Percentiles rank a stretch among this genome's conserved stretches.
phyloP scores from a whole-genome alignment of 345 rosid species.

The Eutrema heterophyllum region DNA sequence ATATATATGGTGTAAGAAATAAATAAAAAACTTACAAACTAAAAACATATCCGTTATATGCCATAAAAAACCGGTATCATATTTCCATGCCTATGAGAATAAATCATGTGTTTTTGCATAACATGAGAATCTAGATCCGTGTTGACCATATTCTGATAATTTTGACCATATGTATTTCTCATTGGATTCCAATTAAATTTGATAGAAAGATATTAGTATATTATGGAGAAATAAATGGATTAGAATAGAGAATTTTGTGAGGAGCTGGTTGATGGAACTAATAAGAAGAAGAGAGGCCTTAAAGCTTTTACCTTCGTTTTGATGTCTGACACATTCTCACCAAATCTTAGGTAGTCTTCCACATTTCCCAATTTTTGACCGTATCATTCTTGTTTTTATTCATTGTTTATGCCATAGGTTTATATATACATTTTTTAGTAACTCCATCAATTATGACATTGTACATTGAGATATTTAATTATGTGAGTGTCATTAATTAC shows the following conservation, averaged over 20 bases:
- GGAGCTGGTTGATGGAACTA: neutral
- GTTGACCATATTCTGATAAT: neutral
- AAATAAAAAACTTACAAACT: too few relatives aligned
- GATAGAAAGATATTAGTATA: neutral
- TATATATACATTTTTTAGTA: neutral
- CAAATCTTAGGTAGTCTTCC: conserved; percentile 30
- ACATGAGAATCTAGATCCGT: neutral
- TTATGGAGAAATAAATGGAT: neutral
- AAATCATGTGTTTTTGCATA: too few relatives aligned
- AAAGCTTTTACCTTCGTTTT: neutral
- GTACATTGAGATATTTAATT: neutral
- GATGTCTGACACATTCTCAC: conserved; percentile 32
- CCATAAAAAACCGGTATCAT: too few relatives aligned
- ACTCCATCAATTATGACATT: neutral
- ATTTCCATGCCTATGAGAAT: too few relatives aligned
- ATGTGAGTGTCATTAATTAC: neutral
- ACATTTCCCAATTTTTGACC: conserved; percentile 26
- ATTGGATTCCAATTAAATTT: neutral
- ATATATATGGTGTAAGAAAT: too few relatives aligned
- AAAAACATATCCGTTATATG: too few relatives aligned
- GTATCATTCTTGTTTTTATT: conserved; percentile 11
- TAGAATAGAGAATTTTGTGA: neutral
- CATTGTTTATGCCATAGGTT: neutral
- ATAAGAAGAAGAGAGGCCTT: neutral
- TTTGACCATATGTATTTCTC: neutral